Evolutionary conservation across 1,284 basidiomycete genomes (phyloP), one percentile per base, ranked within the genome.

Genomic region (Cystobasidium pallidum): DNA sequence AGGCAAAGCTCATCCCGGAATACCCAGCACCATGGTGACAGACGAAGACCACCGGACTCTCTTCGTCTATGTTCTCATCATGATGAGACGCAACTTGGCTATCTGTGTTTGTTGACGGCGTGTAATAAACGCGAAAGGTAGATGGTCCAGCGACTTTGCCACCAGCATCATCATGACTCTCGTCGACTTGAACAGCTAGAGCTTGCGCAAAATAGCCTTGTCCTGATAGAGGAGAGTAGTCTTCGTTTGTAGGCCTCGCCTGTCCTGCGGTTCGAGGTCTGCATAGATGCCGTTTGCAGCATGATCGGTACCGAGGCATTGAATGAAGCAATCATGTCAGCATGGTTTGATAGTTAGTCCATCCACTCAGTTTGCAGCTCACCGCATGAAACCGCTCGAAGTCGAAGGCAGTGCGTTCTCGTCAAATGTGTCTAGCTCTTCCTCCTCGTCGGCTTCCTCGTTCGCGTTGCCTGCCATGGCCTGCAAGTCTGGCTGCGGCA

Each of bases 1-100:
- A 88, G 0, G 96, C 94, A 80, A 94, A 99, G 74, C 88, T 91
- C 74, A 97, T 84, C 0, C 88, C 94, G 0, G 89, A 89, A 78
- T 92, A 92, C 1, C 96, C 95, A 0, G 92, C 95, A 0, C 96
- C 95, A 77, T 99, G 95, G 78, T 97, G 94, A 80, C 91, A 91
- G 1, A 98, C 85, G 78, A 98, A 86, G 2, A 95, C 86, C 0
- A 88, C 87, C 1, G 54, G 52, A 21, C 26, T 54, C 8, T 58
- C 51, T 39, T 51, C 55, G 39, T 68, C 67, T n/a, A 55, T 51
- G 34, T 65, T 47, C 2, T 49, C 62, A 34, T 64, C 62, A 15
- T 62, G 21, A 39, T 19, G 13, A 21, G 1, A 6, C 2, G 41
- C 26, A 19, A 26, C 13, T 36, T 49, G 41, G 28, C 10, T 15